phyloP scores from a whole-genome alignment of 192 early-diverging fungal genomes.

The Geranomyces michiganensis region DNA sequence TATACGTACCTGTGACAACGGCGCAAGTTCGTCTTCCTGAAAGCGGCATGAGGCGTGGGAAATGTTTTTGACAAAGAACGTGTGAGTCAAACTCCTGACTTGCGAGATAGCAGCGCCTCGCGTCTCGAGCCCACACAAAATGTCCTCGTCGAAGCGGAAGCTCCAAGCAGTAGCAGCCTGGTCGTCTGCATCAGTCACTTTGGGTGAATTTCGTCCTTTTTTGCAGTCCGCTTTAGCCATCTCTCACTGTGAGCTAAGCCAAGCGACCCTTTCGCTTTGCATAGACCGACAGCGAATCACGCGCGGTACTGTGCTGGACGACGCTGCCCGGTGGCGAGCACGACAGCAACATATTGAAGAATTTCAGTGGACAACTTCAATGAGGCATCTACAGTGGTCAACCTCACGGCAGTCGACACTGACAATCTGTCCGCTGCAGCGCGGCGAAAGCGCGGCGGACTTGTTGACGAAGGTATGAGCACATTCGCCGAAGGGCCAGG shows the following conservation, averaged over 20 bases:
- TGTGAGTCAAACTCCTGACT: too few relatives aligned
- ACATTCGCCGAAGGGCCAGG: too few relatives aligned
- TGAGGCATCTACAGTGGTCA: background rate
- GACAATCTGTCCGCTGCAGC: background rate
- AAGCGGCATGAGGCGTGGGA: too few relatives aligned
- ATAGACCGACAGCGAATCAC: background rate
- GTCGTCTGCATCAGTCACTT: background rate
- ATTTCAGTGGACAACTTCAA: constrained; percentile 30
- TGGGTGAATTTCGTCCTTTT: background rate
- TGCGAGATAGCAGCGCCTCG: too few relatives aligned
- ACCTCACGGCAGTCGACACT: background rate
- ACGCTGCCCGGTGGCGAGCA: constrained; percentile 12
- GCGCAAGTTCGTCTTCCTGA: too few relatives aligned
- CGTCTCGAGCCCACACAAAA: too few relatives aligned
- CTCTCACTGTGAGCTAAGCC: background rate
- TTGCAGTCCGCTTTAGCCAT: background rate
- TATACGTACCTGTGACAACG: too few relatives aligned
- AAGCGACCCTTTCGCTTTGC: too few relatives aligned
- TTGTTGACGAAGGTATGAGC: background rate
- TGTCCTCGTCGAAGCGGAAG: background rate
- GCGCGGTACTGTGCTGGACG: constrained; percentile 21
- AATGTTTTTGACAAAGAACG: too few relatives aligned
- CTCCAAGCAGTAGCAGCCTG: background rate
- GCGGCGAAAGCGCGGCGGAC: background rate
- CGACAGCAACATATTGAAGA: constrained; percentile 31